Evolutionary conservation across 140 eudicot species (phyloP), one percentile per base, ranked within the genome.

Genomic region (Stevia rebaudiana): DNA sequence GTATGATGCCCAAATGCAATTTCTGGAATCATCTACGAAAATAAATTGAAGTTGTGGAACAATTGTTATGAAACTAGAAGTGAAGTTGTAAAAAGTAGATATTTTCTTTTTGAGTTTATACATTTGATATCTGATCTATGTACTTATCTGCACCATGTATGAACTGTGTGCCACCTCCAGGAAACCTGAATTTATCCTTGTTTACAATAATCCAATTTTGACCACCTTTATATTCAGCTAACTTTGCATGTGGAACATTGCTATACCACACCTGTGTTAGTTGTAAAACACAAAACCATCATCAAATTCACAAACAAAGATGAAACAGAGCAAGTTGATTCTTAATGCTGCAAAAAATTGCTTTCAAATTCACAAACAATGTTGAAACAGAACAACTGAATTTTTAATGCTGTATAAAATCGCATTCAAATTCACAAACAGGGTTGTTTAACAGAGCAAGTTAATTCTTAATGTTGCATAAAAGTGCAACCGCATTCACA

Each of bases 141-240:
- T 91, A 91, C 68, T 87, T 81, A 75, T 87, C 89, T 8, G 98
- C 98, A 55, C 98, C 98, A 39, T 91, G 98, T 39, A 91, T 91
- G 70, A 91, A 91, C 80, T 91, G 98, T 25, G 98, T 91, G 48
- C 98, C 98, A 62, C 98, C 98, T 63, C 98, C 98, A 3, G 98
- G 98, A 77, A 91, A 91, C 91, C 87, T 87, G 59, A 91, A 91
- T 50, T 91, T 91, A 65, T 87, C 82, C 80, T 91, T 87, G 73
- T 74, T 76, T 50, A 82, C 83, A 28, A 79, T 16, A 15, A 91
- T 85, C 98, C 98, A 91, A 48, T 91, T 91, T 46, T 91, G 98
- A 56, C 98, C 98, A 39, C 98, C 98, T 70, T 91, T 91, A 73
- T 82, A 90, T 78, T 91, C 98, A 40, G 86, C 98, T 13, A 91